A percentile compares a stretch with the other conserved stretches of the same genome.
These are phyloP conservation scores for Boletus subcaerulescens DNA, from an alignment of 768 basidiomycete species.

Conservation along the genomic window DNA sequence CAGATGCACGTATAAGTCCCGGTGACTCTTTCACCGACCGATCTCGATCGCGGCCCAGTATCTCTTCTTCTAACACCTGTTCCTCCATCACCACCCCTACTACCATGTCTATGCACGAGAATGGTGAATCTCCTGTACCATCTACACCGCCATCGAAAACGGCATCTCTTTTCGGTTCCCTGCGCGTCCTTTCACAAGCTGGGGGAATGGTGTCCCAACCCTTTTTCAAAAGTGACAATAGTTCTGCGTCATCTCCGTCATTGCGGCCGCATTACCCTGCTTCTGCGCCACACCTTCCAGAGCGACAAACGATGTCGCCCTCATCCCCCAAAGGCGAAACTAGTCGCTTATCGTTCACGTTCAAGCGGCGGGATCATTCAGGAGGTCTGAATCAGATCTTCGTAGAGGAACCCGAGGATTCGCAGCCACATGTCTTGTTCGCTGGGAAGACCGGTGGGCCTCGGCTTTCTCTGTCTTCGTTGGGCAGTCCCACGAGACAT, in stretches of 20 bases:
- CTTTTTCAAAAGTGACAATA: slow-evolving; percentile 28
- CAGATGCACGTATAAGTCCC: slow-evolving; percentile 40
- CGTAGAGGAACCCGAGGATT: slow-evolving; percentile 27
- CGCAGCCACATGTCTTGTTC: slow-evolving; percentile 31
- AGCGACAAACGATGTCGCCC: slow-evolving; percentile 32
- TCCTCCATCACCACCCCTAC: slow-evolving; percentile 42
- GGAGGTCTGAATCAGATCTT: slow-evolving; percentile 19
- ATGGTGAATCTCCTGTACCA: slow-evolving; percentile 37
- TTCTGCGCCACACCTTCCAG: slow-evolving; percentile 40
- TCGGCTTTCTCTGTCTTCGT: slow-evolving; percentile 32
- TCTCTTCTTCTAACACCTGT: slow-evolving; percentile 59
- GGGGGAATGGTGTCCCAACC: slow-evolving; percentile 31
- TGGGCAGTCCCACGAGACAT: slow-evolving; percentile 38
- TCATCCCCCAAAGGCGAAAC: slow-evolving; percentile 29
- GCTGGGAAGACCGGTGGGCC: slow-evolving; percentile 18
- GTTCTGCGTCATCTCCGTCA: slow-evolving; percentile 31
- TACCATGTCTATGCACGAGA: slow-evolving; percentile 38
- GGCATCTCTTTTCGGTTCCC: slow-evolving; percentile 32
- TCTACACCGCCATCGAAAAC: slow-evolving; percentile 37
- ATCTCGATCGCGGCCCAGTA: slow-evolving; percentile 56
- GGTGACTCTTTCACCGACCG: slow-evolving; percentile 41
- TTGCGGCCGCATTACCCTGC: slow-evolving; percentile 38
- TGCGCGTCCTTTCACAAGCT: slow-evolving; percentile 29
- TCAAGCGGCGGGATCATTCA: slow-evolving; percentile 17
- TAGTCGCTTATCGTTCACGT: slow-evolving; percentile 33